Base-by-base conservation (phyloP, 106 monocot genomes). In the Dioscorea zingiberensis region DNA sequence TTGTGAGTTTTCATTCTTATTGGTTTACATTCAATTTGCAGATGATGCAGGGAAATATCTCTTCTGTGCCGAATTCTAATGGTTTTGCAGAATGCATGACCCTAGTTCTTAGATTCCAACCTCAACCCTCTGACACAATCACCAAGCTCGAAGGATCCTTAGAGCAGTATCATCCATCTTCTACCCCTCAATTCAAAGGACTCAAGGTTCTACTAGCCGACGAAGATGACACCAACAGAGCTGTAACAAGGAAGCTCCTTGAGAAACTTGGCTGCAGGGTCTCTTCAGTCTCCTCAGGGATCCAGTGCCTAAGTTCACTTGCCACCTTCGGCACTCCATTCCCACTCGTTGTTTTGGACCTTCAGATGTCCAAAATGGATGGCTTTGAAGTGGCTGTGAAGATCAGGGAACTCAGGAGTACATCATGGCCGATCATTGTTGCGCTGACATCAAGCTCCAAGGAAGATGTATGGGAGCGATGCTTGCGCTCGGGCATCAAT, bases 41-140 rank as follows among this genome's bases (percentile, higher is more conserved):
- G 81, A 53, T 86, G 78, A 86, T 86, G 85, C 81, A 78, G 47
- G 85, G 85, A 0, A 78, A 74, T 51, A 64, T 86, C 29, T 78
- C 66, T 62, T 58, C 62, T 3, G 60, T 74, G 27, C 45, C 68
- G 44, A 69, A 79, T 48, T 70, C 76, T 8, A 68, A 76, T 44
- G 78, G 79, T 0, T 32, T 56, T 25, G 64, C 68, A 3, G 59
- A 80, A 63, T 67, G 64, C 64, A 69, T 74, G 67, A 81, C 47
- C 14, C 69, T 85, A 1, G 44, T 77, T 13, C 66, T 85, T 2
- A 60, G 61, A 3, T 71, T 85, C 55, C 80, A 74, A 62, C 73
- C 45, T 7, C 82, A 55, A 13, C 27, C 56, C 1, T 17, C 64
- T 12, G 44, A 30, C 29, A 38, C 25, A 51, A 21, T 21, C 45